Percentiles rank a stretch among this genome's conserved stretches.
Evolutionary conservation across 805 yeast species (phyloP).

Genomic region (Suhomyces prunicola): DNA sequence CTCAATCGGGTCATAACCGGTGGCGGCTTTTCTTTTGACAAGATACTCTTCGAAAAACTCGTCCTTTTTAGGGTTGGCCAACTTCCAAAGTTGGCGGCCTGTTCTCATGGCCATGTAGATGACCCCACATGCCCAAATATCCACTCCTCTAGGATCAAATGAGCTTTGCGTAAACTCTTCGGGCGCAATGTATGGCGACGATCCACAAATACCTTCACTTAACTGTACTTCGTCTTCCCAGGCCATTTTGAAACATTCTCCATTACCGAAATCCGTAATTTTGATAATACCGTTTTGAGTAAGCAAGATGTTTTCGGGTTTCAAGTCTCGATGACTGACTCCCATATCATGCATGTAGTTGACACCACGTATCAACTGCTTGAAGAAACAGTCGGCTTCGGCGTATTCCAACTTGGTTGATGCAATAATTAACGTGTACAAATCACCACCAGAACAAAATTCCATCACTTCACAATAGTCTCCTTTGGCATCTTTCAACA

Average conservation of each 20-base stretch:
- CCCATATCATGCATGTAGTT: constrained; percentile 89
- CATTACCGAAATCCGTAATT: constrained; percentile 86
- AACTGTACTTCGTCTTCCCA: constrained; percentile 74
- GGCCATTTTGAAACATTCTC: constrained; percentile 80
- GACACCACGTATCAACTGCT: constrained; percentile 80
- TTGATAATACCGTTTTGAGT: constrained; percentile 72
- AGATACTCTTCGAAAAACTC: constrained; percentile 76
- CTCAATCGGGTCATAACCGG: constrained; percentile 93
- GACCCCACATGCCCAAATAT: constrained; percentile 92
- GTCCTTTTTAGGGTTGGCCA: constrained; percentile 71
- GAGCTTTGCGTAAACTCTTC: constrained; percentile 66
- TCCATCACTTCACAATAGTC: constrained; percentile 86
- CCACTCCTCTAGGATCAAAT: constrained; percentile 80
- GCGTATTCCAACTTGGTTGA: constrained; percentile 75
- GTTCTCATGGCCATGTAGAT: constrained; percentile 93
- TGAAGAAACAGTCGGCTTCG: constrained; percentile 89
- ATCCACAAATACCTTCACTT: constrained; percentile 78
- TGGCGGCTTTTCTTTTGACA: constrained; percentile 71
- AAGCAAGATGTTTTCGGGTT: constrained; percentile 79
- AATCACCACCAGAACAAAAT: constrained; percentile 78
- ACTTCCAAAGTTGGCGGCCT: constrained; percentile 89
- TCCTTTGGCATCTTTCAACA: constrained; percentile 76
- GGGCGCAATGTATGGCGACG: constrained; percentile 88
- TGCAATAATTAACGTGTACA: constrained; percentile 69
- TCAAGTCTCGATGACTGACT: constrained; percentile 83